Evolutionary conservation across 1,284 basidiomycete genomes (phyloP).

Genomic region (Apiotrichum mycotoxinovorans): DNA sequence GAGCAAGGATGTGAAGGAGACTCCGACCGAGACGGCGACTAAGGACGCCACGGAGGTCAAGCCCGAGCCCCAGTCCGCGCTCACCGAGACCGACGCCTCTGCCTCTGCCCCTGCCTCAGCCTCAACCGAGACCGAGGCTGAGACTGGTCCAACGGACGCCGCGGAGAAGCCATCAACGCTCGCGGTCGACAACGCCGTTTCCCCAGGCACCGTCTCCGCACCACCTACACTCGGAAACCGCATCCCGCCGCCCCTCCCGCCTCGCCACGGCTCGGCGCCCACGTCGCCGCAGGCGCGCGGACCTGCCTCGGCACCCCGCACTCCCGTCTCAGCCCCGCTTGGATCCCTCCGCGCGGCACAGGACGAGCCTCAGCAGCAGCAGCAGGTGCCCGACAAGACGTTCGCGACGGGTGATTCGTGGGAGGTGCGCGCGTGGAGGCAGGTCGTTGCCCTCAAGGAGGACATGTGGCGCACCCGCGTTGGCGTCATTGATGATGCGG

Average conservation of each 20-base stretch:
- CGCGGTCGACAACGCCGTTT: neutral
- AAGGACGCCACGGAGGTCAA: neutral
- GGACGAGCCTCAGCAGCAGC: neutral
- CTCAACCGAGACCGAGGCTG: too few relatives aligned
- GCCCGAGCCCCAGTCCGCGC: neutral
- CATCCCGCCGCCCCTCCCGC: neutral
- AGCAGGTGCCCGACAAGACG: constrained; percentile 29
- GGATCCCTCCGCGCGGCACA: constrained; percentile 1
- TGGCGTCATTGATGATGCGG: constrained; percentile 50
- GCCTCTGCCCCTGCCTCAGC: too few relatives aligned
- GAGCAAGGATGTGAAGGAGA: constrained; percentile 1
- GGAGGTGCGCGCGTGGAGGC: constrained; percentile 87
- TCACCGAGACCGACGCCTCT: neutral
- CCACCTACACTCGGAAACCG: too few relatives aligned
- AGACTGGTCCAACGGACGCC: too few relatives aligned
- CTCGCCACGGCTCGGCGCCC: neutral
- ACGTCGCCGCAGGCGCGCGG: neutral
- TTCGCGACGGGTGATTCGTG: constrained; percentile 63
- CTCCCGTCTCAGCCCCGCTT: neutral
- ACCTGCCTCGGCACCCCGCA: neutral
- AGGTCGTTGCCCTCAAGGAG: constrained; percentile 73
- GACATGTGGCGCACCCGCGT: constrained; percentile 85
- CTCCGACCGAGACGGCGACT: neutral
- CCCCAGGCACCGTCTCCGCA: neutral
- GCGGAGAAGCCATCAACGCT: too few relatives aligned